These are phyloP conservation scores for Lachancea meyersii DNA, from an alignment of 805 yeast species.

Conservation along the genomic window DNA sequence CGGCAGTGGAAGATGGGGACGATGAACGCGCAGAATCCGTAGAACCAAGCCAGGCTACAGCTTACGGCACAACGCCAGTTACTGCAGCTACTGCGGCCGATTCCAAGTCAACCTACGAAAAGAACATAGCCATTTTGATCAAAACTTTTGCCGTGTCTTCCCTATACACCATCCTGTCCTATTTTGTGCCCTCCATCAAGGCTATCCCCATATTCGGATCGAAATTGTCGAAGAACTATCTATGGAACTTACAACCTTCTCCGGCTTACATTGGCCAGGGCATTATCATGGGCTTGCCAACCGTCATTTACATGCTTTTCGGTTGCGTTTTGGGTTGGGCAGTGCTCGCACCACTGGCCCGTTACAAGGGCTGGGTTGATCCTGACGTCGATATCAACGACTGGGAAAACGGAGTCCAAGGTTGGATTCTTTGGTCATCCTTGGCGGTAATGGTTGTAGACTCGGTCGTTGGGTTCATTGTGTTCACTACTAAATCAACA, in stretches of 20 bases:
- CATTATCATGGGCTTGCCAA: constrained; percentile 91
- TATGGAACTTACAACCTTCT: constrained; percentile 90
- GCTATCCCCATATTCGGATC: constrained; percentile 72
- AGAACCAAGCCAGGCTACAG: neutral
- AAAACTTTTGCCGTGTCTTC: constrained; percentile 66
- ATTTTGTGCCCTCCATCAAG: constrained; percentile 64
- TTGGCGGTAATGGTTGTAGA: constrained; percentile 92
- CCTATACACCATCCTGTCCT: constrained; percentile 61
- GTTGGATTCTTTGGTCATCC: constrained; percentile 95
- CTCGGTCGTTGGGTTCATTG: constrained; percentile 71
- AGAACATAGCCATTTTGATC: constrained; percentile 55
- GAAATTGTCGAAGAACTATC: constrained; percentile 51
- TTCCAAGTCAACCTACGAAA: constrained; percentile 33
- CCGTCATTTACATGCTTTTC: constrained; percentile 83
- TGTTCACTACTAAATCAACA: constrained; percentile 47
- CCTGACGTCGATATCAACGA: constrained; percentile 69
- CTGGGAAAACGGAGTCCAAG: constrained; percentile 92
- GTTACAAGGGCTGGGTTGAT: constrained; percentile 73
- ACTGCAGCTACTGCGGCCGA: neutral
- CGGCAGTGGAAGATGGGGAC: neutral
- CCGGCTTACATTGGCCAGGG: constrained; percentile 99
- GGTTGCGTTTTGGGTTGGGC: constrained; percentile 94
- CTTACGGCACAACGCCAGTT: neutral
- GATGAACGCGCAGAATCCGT: neutral
- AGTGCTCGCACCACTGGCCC: constrained; percentile 74